phyloP scores from a whole-genome alignment of 768 basidiomycete species.

The Tremella mesenterica region DNA sequence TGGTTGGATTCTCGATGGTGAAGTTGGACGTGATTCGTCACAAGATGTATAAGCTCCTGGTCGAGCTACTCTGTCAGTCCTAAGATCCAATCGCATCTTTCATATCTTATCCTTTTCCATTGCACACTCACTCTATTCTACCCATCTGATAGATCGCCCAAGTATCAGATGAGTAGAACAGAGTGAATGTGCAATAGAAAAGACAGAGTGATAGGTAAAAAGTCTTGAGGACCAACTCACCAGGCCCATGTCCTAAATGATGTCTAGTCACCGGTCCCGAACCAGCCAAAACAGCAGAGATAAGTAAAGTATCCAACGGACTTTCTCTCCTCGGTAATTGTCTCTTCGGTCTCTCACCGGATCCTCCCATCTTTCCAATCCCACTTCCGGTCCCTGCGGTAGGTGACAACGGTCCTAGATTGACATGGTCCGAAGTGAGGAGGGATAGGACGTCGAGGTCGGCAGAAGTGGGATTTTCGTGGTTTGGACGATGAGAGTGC shows the following conservation, averaged over 20 bases:
- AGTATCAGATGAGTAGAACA: neutral
- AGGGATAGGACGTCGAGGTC: conserved; percentile 62
- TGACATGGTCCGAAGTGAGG: conserved; percentile 53
- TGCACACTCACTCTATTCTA: no score
- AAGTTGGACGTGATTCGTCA: conserved; percentile 33
- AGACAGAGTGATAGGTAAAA: no score
- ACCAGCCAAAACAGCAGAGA: conserved; percentile 40
- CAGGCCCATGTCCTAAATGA: conserved; percentile 39
- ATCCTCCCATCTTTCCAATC: no score
- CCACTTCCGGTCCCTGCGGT: neutral
- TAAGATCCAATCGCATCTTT: no score
- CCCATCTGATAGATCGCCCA: no score
- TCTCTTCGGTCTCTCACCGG: conserved; percentile 10
- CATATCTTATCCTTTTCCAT: no score
- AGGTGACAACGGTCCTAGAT: conserved; percentile 24
- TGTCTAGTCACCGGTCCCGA: conserved; percentile 38
- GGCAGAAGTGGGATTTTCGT: conserved; percentile 35
- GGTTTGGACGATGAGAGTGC: neutral
- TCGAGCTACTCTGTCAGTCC: conserved; percentile 23
- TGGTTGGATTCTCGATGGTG: conserved; percentile 11
- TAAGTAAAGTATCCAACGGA: conserved; percentile 39
- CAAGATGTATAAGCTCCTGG: conserved; percentile 41
- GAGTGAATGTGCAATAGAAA: neutral
- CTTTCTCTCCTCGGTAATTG: conserved; percentile 27
- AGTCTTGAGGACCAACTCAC: no score